Evolutionary conservation across 2,329 filamentous ascomycete genomes (phyloP).

Genomic region (Botrytis hyacinthi): DNA sequence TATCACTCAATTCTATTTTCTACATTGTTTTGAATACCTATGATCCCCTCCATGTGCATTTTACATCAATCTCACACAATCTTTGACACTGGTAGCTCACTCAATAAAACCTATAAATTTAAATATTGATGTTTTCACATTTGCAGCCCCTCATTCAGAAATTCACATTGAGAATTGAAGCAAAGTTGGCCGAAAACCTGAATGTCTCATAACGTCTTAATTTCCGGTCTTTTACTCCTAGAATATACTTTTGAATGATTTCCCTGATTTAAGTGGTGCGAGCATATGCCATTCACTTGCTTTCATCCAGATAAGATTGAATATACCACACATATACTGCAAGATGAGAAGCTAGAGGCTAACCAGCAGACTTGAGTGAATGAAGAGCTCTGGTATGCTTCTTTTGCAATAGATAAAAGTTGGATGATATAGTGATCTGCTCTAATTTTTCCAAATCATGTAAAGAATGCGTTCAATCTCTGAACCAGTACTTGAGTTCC

Average conservation of each 20-base stretch:
- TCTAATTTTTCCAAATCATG: neutral
- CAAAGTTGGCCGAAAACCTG: neutral
- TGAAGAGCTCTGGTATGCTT: neutral
- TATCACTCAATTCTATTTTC: neutral
- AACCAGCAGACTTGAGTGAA: neutral
- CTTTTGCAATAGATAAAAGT: neutral
- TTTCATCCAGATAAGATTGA: neutral
- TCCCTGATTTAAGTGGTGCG: accelerated
- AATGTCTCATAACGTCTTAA: neutral
- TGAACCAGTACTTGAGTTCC: neutral
- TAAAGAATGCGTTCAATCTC: neutral
- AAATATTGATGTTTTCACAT: neutral
- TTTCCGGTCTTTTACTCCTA: neutral
- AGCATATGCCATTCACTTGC: neutral
- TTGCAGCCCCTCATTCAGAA: neutral
- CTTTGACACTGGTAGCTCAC: neutral
- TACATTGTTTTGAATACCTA: neutral
- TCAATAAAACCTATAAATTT: neutral
- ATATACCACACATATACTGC: neutral
- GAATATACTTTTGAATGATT: neutral
- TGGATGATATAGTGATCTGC: neutral
- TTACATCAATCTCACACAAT: neutral
- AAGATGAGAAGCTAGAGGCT: neutral
- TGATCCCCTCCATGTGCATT: neutral
- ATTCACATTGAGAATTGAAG: neutral